Evolutionary conservation across 163 green algal genomes (phyloP), one percentile per base, ranked within the genome.

Genomic region (Scenedesmus sp.): DNA sequence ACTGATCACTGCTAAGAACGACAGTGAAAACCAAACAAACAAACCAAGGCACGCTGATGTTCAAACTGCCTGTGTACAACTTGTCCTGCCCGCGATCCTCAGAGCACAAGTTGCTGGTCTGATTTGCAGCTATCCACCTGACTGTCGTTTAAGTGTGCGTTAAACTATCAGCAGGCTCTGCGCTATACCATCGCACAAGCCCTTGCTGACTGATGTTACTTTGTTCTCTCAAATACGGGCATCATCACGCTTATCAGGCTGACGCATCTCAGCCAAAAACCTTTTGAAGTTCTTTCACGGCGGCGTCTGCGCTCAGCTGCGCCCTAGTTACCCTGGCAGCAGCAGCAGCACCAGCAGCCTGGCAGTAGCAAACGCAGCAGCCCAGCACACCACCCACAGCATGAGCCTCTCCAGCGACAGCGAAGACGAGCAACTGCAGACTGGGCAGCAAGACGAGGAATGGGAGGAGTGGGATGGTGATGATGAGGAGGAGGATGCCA

Each of bases 401-500:
- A 90, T 90, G 86, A 83, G 72, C n/a, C 35, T 59, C 1, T 68
- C 37, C 30, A 87, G 40, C n/a, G 87, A 91, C 81, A 85, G 44
- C 26, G 79, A 87, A 12, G 3, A 33, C 1, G 81, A 91, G 30
- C 59, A 81, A 3, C 22, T 59, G 59, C 37, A 84, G 26, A 42
- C 20, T 24, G 40, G 44, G 1, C 51, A 76, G 53, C 78, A 78
- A 22, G 81, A 93, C 7, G 92, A 95, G 40, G 94, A 95, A 0
- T 98, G 96, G 96, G 93, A 97, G 30, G 96, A 98, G 6, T 97
- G 96, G 95, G 91, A 88, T 16, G 90, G 76, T 12, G 92, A 91
- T n/a, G 92, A 91, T 30, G 92, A 90, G 22, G 86, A 78, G 3
- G 86, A 93, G 20, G 93, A 96, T 59, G 89, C 85, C 30, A 94